Evolutionary conservation across 73 alveolate species (phyloP).

Genomic region (Durusdinium trenchii): DNA sequence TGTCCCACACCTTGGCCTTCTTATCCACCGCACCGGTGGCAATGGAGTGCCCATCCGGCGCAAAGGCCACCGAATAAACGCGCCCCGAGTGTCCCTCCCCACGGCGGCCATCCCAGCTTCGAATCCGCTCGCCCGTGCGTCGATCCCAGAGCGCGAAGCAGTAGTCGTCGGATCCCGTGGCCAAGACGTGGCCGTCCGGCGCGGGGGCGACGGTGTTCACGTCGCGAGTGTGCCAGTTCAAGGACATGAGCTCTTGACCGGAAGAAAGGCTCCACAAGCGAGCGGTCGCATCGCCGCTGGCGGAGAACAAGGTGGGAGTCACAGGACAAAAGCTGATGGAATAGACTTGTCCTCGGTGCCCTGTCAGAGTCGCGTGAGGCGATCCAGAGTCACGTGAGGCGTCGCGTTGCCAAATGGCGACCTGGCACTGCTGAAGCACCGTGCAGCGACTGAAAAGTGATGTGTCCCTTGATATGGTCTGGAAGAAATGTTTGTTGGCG

Average conservation of each 20-base stretch:
- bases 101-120: constrained; percentile 81
- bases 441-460: not conserved
- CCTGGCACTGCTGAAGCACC: not conserved
- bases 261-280: constrained; percentile 57
- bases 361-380: not conserved
- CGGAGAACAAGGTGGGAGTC: constrained; percentile 35
- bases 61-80: constrained; percentile 81
- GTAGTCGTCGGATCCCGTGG: constrained; percentile 74
- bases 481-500: not conserved
- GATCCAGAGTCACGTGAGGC: not conserved
- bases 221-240: constrained; percentile 16
- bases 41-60: not conserved
- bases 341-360: constrained; percentile 77
- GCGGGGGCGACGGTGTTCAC: not conserved
- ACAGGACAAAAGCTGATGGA: constrained; percentile 37
- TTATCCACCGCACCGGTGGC: constrained; percentile 91
- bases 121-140: constrained; percentile 27
- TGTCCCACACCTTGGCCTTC: constrained; percentile 79
- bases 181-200: constrained; percentile 24
- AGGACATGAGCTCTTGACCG: constrained; percentile 21
- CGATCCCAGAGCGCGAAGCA: constrained; percentile 63
- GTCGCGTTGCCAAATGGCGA: constrained; percentile 9
- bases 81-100: constrained; percentile 90
- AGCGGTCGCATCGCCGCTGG: constrained; percentile 71
- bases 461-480: not conserved